phyloP scores from a whole-genome alignment of 2,329 filamentous ascomycete species.

The Cladophialophora immunda region DNA sequence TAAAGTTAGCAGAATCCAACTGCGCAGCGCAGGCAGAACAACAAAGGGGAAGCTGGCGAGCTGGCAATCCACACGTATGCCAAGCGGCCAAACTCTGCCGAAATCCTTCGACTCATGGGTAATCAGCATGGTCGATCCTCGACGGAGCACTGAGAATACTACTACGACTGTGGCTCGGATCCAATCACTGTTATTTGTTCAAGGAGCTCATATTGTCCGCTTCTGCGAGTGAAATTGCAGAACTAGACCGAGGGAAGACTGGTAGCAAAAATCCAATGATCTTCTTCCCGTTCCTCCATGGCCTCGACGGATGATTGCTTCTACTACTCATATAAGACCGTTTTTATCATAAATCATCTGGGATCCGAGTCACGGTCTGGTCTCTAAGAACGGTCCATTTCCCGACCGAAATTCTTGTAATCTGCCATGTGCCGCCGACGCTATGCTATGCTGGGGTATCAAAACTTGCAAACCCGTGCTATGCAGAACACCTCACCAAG shows the following conservation, averaged over 20 bases:
- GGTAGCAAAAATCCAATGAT: slow-evolving; percentile 25
- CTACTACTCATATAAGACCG: slow-evolving; percentile 19
- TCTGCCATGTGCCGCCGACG: slow-evolving; percentile 35
- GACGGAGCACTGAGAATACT: not conserved
- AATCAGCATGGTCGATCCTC: not conserved
- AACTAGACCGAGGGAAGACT: slow-evolving; percentile 1
- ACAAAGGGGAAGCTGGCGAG: slow-evolving; percentile 26
- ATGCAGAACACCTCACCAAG: slow-evolving; percentile 38
- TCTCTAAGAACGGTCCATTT: slow-evolving; percentile 11
- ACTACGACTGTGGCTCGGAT: not conserved
- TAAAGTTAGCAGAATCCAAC: slow-evolving; percentile 10
- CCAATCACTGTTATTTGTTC: slow-evolving; percentile 4
- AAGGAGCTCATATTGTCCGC: not conserved
- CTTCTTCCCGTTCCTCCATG: slow-evolving; percentile 14
- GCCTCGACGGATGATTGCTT: slow-evolving; percentile 14
- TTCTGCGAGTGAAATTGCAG: not conserved
- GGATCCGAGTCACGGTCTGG: slow-evolving; percentile 12
- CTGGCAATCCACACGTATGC: slow-evolving; percentile 11
- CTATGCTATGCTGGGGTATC: slow-evolving; percentile 40
- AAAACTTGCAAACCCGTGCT: slow-evolving; percentile 36
- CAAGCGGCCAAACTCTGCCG: not conserved
- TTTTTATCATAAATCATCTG: slow-evolving; percentile 33
- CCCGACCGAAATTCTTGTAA: slow-evolving; percentile 12
- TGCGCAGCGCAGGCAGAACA: slow-evolving; percentile 28
- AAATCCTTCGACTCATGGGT: not conserved